Percentiles rank a stretch among this genome's conserved stretches.
Conservation (phyloP, 2,329 filamentous ascomycete genomes). For the Onygenales sp. region DNA sequence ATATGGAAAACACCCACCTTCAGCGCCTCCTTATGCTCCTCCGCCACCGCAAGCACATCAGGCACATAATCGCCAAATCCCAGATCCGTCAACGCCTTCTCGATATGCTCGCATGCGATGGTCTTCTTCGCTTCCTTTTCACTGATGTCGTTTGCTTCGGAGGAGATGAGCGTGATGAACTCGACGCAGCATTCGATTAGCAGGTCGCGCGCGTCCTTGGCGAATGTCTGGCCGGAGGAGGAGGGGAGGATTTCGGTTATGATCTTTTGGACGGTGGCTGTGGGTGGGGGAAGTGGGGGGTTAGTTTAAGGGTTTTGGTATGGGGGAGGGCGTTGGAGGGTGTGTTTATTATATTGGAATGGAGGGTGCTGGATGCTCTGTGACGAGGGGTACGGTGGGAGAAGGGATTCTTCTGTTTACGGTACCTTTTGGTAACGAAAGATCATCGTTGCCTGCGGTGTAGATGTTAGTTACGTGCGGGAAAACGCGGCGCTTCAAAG, state of each 20-base stretch:
- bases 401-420: background rate
- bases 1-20: constrained; percentile 53
- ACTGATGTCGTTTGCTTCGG: constrained; percentile 96
- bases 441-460: constrained; percentile 45
- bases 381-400: background rate
- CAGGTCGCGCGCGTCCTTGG: constrained; percentile 88
- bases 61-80: constrained; percentile 89
- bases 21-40: constrained; percentile 84
- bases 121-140: constrained; percentile 99
- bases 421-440: constrained; percentile 28
- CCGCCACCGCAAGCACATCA: constrained; percentile 75
- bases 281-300: background rate
- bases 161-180: constrained; percentile 97
- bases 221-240: constrained; percentile 70
- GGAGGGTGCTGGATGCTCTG: background rate
- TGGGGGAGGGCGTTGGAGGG: background rate
- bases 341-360: background rate
- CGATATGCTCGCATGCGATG: constrained; percentile 95
- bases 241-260: constrained; percentile 85
- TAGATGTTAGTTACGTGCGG: constrained; percentile 2
- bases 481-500: background rate
- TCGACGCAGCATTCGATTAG: constrained; percentile 98
- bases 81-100: constrained; percentile 82
- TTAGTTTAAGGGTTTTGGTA: background rate
- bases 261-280: constrained; percentile 68